phyloP scores from a whole-genome alignment of 139 green algal species.

The Pleodorina starrii region DNA sequence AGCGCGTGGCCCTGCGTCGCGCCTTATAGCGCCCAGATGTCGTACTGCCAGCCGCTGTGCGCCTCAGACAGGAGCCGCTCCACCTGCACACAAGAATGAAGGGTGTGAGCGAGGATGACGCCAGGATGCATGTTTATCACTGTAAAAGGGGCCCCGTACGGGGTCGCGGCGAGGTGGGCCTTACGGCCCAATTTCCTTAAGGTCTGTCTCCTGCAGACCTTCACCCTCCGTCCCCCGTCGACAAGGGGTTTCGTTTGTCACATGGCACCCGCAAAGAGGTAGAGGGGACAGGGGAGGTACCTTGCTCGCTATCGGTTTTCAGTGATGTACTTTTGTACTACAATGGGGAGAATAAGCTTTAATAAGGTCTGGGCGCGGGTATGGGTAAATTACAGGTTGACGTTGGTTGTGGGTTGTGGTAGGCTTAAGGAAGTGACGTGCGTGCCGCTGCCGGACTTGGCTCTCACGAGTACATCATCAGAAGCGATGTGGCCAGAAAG shows the following conservation, averaged over 20 bases:
- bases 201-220: background rate
- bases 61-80: slow-evolving; percentile 48
- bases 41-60: slow-evolving; percentile 52
- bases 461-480: too few species aligned
- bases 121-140: background rate
- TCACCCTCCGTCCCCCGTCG: background rate
- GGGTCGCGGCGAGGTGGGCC: background rate
- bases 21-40: slow-evolving; percentile 53
- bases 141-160: background rate
- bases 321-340: too few species aligned
- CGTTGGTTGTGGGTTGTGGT: too few species aligned
- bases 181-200: background rate
- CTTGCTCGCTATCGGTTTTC: too few species aligned
- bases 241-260: background rate
- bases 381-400: too few species aligned
- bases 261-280: too few species aligned
- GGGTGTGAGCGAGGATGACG: background rate
- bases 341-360: too few species aligned
- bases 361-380: too few species aligned
- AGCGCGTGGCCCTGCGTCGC: slow-evolving; percentile 52
- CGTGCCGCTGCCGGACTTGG: too few species aligned
- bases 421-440: too few species aligned
- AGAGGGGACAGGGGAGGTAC: too few species aligned
- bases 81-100: slow-evolving; percentile 31
- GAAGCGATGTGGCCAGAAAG: too few species aligned